These are phyloP conservation scores for Aspergillus sp. DNA, from an alignment of 2,329 filamentous ascomycete genomes.

Conservation along the genomic window DNA sequence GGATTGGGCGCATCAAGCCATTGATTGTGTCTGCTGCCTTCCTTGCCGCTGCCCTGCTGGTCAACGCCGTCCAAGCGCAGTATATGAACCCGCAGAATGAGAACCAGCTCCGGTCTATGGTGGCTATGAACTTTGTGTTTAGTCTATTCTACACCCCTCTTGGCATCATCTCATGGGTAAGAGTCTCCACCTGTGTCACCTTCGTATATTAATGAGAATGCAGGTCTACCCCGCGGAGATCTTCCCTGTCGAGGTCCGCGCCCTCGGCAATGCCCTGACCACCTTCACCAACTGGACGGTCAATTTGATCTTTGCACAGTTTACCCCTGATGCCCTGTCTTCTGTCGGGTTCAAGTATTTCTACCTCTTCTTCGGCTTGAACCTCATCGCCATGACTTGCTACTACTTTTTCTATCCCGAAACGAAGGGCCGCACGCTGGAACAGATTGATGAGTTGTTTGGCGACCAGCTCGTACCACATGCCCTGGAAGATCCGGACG, in stretches of 20 bases:
- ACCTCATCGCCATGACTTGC: conserved; percentile 38
- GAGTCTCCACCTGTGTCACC: neutral
- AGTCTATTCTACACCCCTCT: conserved; percentile 42
- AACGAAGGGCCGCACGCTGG: conserved; percentile 28
- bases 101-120: conserved; percentile 41
- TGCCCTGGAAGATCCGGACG: conserved; percentile 1
- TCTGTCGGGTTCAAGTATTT: conserved; percentile 47
- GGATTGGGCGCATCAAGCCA: conserved; percentile 46
- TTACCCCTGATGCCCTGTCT: conserved; percentile 43
- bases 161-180: conserved; percentile 43
- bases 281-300: conserved; percentile 45
- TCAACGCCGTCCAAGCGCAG: conserved; percentile 40
- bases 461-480: conserved; percentile 10
- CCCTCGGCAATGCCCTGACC: conserved; percentile 38
- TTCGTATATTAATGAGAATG: neutral
- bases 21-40: conserved; percentile 42
- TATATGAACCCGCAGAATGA: conserved; percentile 31
- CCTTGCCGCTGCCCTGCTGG: conserved; percentile 36
- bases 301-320: conserved; percentile 49
- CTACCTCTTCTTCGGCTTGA: conserved; percentile 48
- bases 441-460: conserved; percentile 28
- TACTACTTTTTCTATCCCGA: conserved; percentile 35
- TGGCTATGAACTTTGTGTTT: conserved; percentile 47
- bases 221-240: conserved; percentile 41
- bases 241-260: conserved; percentile 43